Base-by-base conservation (phyloP, 1,284 basidiomycete species). In the Trametes polyzona region DNA sequence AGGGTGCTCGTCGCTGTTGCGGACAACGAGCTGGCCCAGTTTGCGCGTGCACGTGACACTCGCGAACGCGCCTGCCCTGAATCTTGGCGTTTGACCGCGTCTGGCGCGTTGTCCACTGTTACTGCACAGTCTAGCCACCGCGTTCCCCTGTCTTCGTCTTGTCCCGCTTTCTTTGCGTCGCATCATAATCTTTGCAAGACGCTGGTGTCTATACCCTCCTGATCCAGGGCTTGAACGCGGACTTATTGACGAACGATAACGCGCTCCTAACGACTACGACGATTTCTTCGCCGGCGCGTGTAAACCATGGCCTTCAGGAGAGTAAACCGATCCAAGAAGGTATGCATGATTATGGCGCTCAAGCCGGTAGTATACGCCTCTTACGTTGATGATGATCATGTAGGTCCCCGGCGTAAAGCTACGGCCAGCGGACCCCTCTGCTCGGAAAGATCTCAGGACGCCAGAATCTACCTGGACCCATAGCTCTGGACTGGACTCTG, bases 391-490 rank as follows among this genome's bases (percentile, higher is more conserved):
- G n/a, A n/a, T n/a, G n/a, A n/a, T 16, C 17, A 1, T 35, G 1
- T 35, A 90, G 88, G 87, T 91, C 7, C 88, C 89, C 1, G 87
- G 87, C 73, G 89, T 91, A 56, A 90, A 86, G 62, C 79, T 91
- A 59, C 83, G 87, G 17, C 86, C 90, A 6, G 82, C 84, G n/a
- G 78, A 76, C 37, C 71, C 57, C 12, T 52, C 47, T 48, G 29
- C 41, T 17, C 51, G 23, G 32, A 62, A 47, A 41, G 51, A 49
- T 30, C 43, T 57, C 36, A 57, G 44, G 27, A 52, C 52, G 19
- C 55, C 62, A 19, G 60, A 64, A 29, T 57, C 59, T 4, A 47
- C 58, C 35, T 53, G 44, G 62, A 61, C 57, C 27, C 60, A 58
- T 11, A 65, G 67, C 47, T 62, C 66, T 3, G 65, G 62, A 4